These are phyloP conservation scores for Paecilomyces formosus DNA, from an alignment of 2,329 filamentous ascomycete genomes.

Conservation along the genomic window DNA sequence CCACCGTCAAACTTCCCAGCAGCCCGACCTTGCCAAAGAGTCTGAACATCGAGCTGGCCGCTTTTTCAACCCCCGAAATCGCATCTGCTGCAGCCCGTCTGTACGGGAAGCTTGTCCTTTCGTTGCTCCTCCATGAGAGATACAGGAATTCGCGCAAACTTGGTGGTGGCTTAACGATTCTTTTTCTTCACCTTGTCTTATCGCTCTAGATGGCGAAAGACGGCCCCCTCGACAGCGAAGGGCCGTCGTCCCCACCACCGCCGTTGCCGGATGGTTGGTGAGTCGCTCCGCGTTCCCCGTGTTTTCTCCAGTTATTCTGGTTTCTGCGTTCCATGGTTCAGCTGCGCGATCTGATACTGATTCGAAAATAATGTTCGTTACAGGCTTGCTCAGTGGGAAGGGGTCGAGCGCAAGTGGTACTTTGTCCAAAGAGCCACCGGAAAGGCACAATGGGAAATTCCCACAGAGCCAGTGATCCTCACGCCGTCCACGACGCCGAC, in stretches of 20 bases:
- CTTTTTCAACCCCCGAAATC: not conserved
- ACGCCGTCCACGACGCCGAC: slow-evolving; percentile 26
- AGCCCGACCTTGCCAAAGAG: not conserved
- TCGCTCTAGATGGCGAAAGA: slow-evolving; percentile 16
- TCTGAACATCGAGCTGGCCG: not conserved
- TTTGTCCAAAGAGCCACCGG: slow-evolving; percentile 33
- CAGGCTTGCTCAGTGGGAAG: slow-evolving; percentile 35
- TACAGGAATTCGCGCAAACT: not conserved
- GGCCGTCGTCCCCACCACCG: slow-evolving; percentile 30
- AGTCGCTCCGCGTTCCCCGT: slow-evolving; percentile 7
- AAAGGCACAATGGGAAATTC: slow-evolving; percentile 33
- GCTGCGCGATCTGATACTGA: not conserved
- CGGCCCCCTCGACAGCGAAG: slow-evolving; percentile 29
- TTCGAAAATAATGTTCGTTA: not conserved
- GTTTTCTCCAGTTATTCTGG: not conserved
- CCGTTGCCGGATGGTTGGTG: slow-evolving; percentile 32
- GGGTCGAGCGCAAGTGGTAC: slow-evolving; percentile 30
- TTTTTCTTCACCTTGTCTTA: not conserved
- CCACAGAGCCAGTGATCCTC: slow-evolving; percentile 30
- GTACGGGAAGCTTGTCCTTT: not conserved
- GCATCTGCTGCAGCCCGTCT: not conserved
- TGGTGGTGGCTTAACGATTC: not conserved
- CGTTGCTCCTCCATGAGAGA: not conserved
- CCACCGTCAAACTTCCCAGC: not conserved
- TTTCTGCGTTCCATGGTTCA: not conserved